Conservation (phyloP, 225 moss, liverwort and hornwort species). For the Pseudoscleropodium purum region DNA sequence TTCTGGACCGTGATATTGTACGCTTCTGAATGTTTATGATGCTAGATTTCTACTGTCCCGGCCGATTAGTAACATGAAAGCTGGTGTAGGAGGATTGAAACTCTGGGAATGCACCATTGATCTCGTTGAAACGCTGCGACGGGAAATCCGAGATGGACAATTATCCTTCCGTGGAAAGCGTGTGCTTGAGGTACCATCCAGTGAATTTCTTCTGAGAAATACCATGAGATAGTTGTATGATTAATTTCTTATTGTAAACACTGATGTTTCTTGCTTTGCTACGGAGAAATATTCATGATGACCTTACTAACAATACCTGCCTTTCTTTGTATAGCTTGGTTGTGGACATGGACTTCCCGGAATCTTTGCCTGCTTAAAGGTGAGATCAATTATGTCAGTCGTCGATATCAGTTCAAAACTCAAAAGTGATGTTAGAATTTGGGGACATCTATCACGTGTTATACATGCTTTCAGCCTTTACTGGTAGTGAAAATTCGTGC, state of each 20-base stretch:
- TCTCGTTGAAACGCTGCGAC: slow-evolving; percentile 68
- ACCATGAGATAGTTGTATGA: neutral
- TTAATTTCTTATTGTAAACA: neutral
- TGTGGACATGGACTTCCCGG: slow-evolving; percentile 98
- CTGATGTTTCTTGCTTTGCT: neutral
- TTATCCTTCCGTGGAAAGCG: slow-evolving; percentile 86
- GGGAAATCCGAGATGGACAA: slow-evolving; percentile 82
- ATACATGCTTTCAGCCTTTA: neutral
- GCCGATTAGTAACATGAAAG: neutral
- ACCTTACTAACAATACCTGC: neutral
- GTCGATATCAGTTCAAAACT: neutral
- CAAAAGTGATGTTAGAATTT: neutral
- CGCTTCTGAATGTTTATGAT: neutral
- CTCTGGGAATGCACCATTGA: slow-evolving; percentile 95
- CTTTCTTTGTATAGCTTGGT: slow-evolving; percentile 55
- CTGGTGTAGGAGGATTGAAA: slow-evolving; percentile 72
- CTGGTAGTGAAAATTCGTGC: neutral
- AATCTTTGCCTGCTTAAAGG: slow-evolving; percentile 87
- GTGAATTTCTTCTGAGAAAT: neutral
- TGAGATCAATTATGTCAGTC: slow-evolving; percentile 20
- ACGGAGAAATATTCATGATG: neutral
- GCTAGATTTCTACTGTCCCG: neutral
- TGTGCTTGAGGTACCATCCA: slow-evolving; percentile 72
- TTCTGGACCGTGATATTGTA: neutral
- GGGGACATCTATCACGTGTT: neutral